A percentile compares a stretch with the other conserved stretches of the same genome.
Conservation (phyloP, 2,329 filamentous ascomycete species). For the Thelonectria discophora region DNA sequence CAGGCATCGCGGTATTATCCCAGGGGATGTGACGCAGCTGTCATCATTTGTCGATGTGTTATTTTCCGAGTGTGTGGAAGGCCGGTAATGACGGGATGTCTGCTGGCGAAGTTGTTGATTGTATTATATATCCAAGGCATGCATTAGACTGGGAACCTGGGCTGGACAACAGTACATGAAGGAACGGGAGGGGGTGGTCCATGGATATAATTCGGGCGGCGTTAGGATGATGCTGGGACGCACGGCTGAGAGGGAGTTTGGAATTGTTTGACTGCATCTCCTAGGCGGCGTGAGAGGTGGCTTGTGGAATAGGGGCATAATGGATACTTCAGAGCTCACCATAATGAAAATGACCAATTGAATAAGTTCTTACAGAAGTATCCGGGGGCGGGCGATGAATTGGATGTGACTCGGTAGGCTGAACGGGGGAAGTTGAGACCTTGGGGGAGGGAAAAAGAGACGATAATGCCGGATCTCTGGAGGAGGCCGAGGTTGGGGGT, state of each 20-base stretch:
- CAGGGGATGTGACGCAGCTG: conserved; percentile 26
- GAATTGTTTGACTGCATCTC: neutral
- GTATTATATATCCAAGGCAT: neutral
- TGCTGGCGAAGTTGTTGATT: neutral
- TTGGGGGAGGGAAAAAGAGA: conserved; percentile 4
- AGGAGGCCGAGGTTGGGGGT: neutral
- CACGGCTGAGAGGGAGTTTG: neutral
- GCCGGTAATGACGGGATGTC: conserved; percentile 19
- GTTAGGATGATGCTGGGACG: neutral
- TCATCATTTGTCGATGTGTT: conserved; percentile 39
- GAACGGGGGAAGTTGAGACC: neutral
- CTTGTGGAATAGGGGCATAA: neutral
- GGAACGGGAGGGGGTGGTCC: neutral
- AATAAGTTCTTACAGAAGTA: neutral
- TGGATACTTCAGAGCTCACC: neutral
- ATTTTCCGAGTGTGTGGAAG: conserved; percentile 39
- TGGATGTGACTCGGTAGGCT: neutral
- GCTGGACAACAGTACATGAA: neutral
- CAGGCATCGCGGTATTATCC: conserved; percentile 27
- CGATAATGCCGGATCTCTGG: neutral
- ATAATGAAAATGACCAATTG: conserved; percentile 3
- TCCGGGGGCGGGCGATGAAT: neutral
- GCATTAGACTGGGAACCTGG: neutral
- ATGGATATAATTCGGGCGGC: neutral
- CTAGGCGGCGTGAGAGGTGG: neutral